Percentiles rank a stretch among this genome's conserved stretches.
Conservation (phyloP, 2,329 filamentous ascomycete genomes). For the Aspergillus jensenii region DNA sequence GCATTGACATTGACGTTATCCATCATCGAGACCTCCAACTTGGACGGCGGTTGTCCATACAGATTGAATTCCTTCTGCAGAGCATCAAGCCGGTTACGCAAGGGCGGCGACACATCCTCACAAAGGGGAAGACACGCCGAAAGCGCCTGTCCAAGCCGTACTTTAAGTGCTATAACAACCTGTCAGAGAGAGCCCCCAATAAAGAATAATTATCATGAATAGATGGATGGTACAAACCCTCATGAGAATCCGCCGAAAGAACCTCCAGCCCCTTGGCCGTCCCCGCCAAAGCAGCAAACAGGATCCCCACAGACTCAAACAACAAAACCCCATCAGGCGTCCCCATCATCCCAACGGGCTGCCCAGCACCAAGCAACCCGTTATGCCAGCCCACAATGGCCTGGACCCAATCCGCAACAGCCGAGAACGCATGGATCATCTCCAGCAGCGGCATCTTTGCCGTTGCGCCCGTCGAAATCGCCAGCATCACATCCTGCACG, state of each 20-base stretch:
- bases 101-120: slow-evolving; percentile 37
- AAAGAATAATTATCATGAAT: neutral
- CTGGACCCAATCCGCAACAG: slow-evolving; percentile 40
- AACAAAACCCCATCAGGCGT: slow-evolving; percentile 40
- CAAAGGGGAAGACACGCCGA: slow-evolving; percentile 43
- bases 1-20: slow-evolving; percentile 45
- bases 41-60: slow-evolving; percentile 43
- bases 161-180: slow-evolving; percentile 31
- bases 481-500: slow-evolving; percentile 42
- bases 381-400: slow-evolving; percentile 38
- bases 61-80: slow-evolving; percentile 44
- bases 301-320: slow-evolving; percentile 44
- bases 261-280: slow-evolving; percentile 37
- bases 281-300: slow-evolving; percentile 39
- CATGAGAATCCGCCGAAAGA: slow-evolving; percentile 33
- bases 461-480: slow-evolving; percentile 35
- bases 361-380: slow-evolving; percentile 23
- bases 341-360: slow-evolving; percentile 31
- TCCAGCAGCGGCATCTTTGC: slow-evolving; percentile 31
- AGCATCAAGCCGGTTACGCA: slow-evolving; percentile 39
- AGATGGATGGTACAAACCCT: slow-evolving; percentile 27
- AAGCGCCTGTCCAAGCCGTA: slow-evolving; percentile 39
- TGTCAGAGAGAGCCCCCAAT: neutral
- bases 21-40: slow-evolving; percentile 46
- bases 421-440: slow-evolving; percentile 32